These are phyloP conservation scores for Colletotrichum orbiculare DNA, from an alignment of 2,329 filamentous ascomycete species.

Conservation along the genomic window DNA sequence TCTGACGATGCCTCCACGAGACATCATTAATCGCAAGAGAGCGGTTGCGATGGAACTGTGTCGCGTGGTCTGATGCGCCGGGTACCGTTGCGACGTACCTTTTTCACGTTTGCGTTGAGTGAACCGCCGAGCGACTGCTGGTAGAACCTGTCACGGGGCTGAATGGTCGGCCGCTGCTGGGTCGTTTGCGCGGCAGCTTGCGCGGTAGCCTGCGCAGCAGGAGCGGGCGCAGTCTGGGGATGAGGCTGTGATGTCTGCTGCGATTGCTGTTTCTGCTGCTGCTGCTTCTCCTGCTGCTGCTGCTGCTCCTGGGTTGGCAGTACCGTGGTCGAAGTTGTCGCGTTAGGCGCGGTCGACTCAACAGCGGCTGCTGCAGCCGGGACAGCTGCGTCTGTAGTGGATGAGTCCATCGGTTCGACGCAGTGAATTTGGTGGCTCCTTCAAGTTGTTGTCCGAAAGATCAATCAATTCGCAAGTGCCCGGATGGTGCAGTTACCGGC, in stretches of 20 bases:
- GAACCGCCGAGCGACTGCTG: constrained; percentile 74
- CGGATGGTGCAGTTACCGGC: too few species aligned
- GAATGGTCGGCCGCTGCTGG: constrained; percentile 36
- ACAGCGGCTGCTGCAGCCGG: constrained; percentile 23
- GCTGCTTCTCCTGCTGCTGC: constrained; percentile 4
- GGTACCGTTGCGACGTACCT: constrained; percentile 61
- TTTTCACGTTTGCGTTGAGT: constrained; percentile 74
- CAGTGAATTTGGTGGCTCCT: background rate
- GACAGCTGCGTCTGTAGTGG: constrained; percentile 24
- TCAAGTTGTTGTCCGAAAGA: too few species aligned
- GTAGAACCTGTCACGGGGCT: constrained; percentile 65
- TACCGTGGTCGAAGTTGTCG: constrained; percentile 3
- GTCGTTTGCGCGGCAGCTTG: constrained; percentile 27
- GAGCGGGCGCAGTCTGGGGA: constrained; percentile 12
- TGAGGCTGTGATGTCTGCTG: constrained; percentile 17
- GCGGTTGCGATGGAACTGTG: background rate
- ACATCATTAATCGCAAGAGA: background rate
- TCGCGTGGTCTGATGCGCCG: constrained; percentile 35
- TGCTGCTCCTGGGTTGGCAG: constrained; percentile 17
- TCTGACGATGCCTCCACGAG: background rate
- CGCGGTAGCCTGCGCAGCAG: constrained; percentile 10
- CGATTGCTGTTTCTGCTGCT: constrained; percentile 7
- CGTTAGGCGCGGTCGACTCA: constrained; percentile 19
- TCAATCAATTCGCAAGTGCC: too few species aligned
- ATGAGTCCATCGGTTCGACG: constrained; percentile 26